Conservation (phyloP, 139 green algal species). For the Medakamo hakoo region DNA sequence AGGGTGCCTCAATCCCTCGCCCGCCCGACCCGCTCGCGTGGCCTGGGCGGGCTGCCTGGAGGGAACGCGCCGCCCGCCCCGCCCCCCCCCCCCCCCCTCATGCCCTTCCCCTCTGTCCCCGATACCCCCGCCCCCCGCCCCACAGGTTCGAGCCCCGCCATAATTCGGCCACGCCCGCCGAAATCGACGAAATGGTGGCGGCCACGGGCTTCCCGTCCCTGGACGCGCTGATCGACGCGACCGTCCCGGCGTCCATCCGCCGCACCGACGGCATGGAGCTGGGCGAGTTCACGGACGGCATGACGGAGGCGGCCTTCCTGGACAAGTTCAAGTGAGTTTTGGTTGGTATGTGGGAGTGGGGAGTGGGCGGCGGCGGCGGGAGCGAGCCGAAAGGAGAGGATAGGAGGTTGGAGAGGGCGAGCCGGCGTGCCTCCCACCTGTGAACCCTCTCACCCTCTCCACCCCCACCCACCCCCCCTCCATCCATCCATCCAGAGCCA, state of each 20-base stretch:
- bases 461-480: not conserved
- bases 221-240: slow-evolving; percentile 82
- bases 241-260: slow-evolving; percentile 78
- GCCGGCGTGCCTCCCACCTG: too few relatives aligned
- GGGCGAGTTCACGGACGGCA: slow-evolving; percentile 58
- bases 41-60: too few relatives aligned
- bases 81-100: too few relatives aligned
- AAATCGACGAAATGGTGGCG: slow-evolving; percentile 72
- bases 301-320: slow-evolving; percentile 81
- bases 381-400: not conserved
- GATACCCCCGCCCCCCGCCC: too few relatives aligned
- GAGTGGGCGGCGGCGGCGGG: too few relatives aligned
- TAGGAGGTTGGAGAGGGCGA: too few relatives aligned
- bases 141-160: slow-evolving; percentile 87
- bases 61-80: too few relatives aligned
- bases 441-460: too few relatives aligned
- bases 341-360: not conserved
- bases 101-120: too few relatives aligned
- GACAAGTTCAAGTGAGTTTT: slow-evolving; percentile 62
- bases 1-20: too few relatives aligned
- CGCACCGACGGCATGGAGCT: slow-evolving; percentile 65
- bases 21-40: too few relatives aligned
- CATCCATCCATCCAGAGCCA: slow-evolving; percentile 40
- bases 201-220: slow-evolving; percentile 64
- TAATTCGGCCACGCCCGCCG: slow-evolving; percentile 67